Evolutionary conservation across 2,329 filamentous ascomycete genomes (phyloP).

Genomic region (Neonectria coccinea): DNA sequence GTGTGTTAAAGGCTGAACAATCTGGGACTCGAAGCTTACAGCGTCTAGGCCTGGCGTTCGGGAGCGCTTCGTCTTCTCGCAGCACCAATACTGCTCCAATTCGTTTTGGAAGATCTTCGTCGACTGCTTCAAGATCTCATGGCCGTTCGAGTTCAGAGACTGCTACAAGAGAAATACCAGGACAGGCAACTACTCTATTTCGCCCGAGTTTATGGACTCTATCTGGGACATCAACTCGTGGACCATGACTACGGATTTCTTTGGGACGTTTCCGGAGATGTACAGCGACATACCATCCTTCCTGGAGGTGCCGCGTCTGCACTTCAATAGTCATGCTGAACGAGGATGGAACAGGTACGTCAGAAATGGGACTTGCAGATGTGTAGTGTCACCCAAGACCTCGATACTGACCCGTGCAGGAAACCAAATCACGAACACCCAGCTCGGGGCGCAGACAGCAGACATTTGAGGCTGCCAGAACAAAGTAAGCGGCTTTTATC

Average conservation of each 20-base stretch:
- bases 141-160: constrained; percentile 21
- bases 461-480: not conserved
- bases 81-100: constrained; percentile 18
- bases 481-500: not conserved
- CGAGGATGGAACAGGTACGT: not conserved
- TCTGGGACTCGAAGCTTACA: not conserved
- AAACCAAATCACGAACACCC: not conserved
- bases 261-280: constrained; percentile 6
- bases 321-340: not conserved
- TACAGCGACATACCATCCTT: constrained; percentile 4
- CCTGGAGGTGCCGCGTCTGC: not conserved
- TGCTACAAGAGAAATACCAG: constrained; percentile 12
- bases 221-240: constrained; percentile 14
- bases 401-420: not conserved
- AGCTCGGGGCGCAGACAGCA: not conserved
- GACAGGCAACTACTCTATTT: constrained; percentile 10
- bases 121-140: constrained; percentile 3
- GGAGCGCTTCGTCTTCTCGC: constrained; percentile 19
- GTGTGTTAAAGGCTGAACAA: not conserved
- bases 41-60: constrained; percentile 10
- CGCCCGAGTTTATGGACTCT: constrained; percentile 2
- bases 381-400: too few species aligned
- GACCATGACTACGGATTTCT: constrained; percentile 21
- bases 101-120: constrained; percentile 16
- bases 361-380: too few species aligned